These are phyloP conservation scores for Komagataella pseudopastoris DNA, from an alignment of 805 yeast species.

Conservation along the genomic window DNA sequence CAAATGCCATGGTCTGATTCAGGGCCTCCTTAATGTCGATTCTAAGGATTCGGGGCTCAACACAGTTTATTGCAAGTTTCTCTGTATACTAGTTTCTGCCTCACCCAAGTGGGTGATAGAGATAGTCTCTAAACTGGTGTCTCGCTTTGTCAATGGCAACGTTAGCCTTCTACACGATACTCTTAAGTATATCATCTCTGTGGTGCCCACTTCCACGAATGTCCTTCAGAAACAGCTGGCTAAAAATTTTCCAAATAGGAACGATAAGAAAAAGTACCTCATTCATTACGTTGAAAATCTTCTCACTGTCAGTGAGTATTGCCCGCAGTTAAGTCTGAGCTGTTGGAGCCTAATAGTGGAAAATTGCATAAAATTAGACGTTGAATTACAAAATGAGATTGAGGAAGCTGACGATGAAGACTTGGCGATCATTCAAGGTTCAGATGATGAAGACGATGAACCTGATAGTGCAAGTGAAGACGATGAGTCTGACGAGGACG, in stretches of 20 bases:
- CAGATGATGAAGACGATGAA: slow-evolving; percentile 27
- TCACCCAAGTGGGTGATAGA: slow-evolving; percentile 86
- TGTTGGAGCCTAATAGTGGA: slow-evolving; percentile 78
- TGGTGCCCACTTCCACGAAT: slow-evolving; percentile 73
- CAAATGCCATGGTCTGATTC: slow-evolving; percentile 36
- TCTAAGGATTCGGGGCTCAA: slow-evolving; percentile 19
- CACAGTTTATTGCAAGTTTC: slow-evolving; percentile 52
- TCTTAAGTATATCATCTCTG: slow-evolving; percentile 46
- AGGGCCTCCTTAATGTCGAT: slow-evolving; percentile 45
- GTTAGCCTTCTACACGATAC: slow-evolving; percentile 46
- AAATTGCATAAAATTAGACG: slow-evolving; percentile 75
- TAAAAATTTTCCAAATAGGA: slow-evolving; percentile 68
- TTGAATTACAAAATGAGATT: slow-evolving; percentile 77
- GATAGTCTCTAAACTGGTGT: slow-evolving; percentile 55
- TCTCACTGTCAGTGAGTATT: slow-evolving; percentile 46
- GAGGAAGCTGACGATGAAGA: slow-evolving; percentile 76
- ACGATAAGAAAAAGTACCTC: slow-evolving; percentile 37
- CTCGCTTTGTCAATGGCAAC: slow-evolving; percentile 32
- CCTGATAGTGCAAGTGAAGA: slow-evolving; percentile 13
- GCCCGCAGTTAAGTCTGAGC: slow-evolving; percentile 59
- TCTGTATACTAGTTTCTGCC: slow-evolving; percentile 68
- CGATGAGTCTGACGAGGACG: slow-evolving; percentile 13
- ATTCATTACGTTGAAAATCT: slow-evolving; percentile 57
- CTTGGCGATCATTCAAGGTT: slow-evolving; percentile 13
- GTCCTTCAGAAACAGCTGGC: slow-evolving; percentile 45